Conservation (phyloP, 306 rosid species). For the Erythrophleum fordii region DNA sequence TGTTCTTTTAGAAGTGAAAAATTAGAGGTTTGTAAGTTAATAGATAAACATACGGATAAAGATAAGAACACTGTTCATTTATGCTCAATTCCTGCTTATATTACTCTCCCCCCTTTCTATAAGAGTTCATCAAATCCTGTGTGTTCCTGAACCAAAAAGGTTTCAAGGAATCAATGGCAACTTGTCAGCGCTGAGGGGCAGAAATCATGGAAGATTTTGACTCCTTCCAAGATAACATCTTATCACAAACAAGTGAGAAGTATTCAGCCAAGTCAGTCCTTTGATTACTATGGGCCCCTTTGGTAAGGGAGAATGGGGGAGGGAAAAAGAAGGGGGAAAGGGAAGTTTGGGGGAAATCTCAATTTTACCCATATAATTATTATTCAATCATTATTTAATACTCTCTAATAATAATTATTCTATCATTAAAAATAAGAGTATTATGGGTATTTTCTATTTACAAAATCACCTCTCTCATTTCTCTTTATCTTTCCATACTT, state of each 20-base stretch:
- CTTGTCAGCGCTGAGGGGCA: not conserved
- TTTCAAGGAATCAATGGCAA: not conserved
- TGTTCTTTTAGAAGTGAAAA: not conserved
- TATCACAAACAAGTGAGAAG: not conserved
- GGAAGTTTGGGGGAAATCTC: too few species aligned
- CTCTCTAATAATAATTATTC: too few species aligned
- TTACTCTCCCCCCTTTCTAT: not conserved
- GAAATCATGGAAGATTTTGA: not conserved
- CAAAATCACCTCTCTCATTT: too few species aligned
- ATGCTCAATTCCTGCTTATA: not conserved
- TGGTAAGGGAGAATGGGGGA: too few species aligned
- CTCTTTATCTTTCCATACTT: too few species aligned
- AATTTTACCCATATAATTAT: too few species aligned
- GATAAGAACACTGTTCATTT: not conserved
- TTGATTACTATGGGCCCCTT: not conserved
- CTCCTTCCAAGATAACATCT: not conserved
- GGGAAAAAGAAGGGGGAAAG: too few species aligned
- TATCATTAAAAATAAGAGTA: too few species aligned
- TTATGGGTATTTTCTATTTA: too few species aligned
- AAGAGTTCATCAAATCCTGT: not conserved
- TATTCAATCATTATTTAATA: too few species aligned
- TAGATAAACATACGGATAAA: not conserved
- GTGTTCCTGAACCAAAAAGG: not conserved
- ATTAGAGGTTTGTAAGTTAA: not conserved
- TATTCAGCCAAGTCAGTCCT: not conserved